Percentiles rank a stretch among this genome's conserved stretches.
Conservation (phyloP, 305 asterid species). For the Fraxinus ornus region DNA sequence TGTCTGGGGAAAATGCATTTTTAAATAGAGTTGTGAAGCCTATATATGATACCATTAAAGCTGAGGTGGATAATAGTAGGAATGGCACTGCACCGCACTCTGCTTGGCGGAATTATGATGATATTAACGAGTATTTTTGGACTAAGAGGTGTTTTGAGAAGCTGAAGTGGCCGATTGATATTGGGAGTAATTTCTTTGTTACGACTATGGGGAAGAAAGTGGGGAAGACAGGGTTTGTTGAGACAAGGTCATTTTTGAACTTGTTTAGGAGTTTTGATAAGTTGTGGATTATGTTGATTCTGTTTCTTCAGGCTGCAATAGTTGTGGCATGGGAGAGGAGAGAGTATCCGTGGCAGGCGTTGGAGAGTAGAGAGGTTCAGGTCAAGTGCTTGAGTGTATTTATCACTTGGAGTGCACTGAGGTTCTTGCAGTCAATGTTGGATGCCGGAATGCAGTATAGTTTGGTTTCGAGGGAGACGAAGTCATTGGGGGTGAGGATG, state of each 20-base stretch:
- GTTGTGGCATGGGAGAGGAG: constrained; percentile 45
- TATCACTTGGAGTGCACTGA: constrained; percentile 46
- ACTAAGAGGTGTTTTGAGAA: constrained; percentile 46
- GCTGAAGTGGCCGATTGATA: constrained; percentile 47
- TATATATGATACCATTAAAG: constrained; percentile 37
- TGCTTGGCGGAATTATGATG: constrained; percentile 57
- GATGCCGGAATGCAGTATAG: constrained; percentile 43
- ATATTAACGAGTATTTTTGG: constrained; percentile 54
- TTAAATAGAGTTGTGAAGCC: constrained; percentile 40
- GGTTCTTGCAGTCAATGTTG: constrained; percentile 47
- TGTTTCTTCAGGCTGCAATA: constrained; percentile 47
- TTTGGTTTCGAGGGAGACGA: constrained; percentile 45
- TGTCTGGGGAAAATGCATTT: constrained; percentile 45
- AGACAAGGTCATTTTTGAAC: constrained; percentile 48
- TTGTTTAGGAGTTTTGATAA: constrained; percentile 50
- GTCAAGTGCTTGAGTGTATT: constrained; percentile 44
- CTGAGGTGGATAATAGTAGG: constrained; percentile 42
- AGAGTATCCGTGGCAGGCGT: constrained; percentile 43
- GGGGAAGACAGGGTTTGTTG: constrained; percentile 54
- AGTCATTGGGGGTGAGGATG: constrained; percentile 42
- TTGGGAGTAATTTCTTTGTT: constrained; percentile 41
- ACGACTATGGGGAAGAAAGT: constrained; percentile 37
- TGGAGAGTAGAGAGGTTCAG: constrained; percentile 38
- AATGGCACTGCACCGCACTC: constrained; percentile 55
- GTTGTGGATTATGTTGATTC: constrained; percentile 44